A percentile compares a stretch with the other conserved stretches of the same genome.
Evolutionary conservation across 2,329 filamentous ascomycete species (phyloP).

Genomic region (Lecanicillium sp.): DNA sequence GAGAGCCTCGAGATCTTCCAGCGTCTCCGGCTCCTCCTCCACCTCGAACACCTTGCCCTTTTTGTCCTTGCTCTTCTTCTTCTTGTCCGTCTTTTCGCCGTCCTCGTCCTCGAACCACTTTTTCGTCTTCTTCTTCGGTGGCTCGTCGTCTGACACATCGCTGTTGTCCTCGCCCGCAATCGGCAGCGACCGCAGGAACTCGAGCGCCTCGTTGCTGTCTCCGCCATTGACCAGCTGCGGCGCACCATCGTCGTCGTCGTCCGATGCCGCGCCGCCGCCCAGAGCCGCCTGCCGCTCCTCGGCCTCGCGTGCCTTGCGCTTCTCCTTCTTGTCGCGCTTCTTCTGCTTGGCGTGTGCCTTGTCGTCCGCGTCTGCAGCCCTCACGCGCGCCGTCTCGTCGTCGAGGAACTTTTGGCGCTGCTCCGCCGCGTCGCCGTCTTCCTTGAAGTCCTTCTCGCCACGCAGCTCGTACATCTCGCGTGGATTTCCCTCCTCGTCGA

Average conservation of each 20-base stretch:
- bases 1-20: constrained; percentile 73
- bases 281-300: constrained; percentile 41
- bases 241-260: constrained; percentile 23
- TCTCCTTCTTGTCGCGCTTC: constrained; percentile 68
- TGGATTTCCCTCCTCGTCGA: constrained; percentile 84
- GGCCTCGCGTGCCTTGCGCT: constrained; percentile 60
- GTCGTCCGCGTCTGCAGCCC: constrained; percentile 71
- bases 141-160: constrained; percentile 37
- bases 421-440: constrained; percentile 66
- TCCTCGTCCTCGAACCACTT: constrained; percentile 77
- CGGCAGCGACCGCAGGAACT: constrained; percentile 52
- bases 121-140: constrained; percentile 55
- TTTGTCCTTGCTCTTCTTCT: constrained; percentile 34
- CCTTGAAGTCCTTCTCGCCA: constrained; percentile 73
- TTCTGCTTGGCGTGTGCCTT: constrained; percentile 76
- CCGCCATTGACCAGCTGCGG: constrained; percentile 34
- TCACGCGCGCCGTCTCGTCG: constrained; percentile 64
- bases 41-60: constrained; percentile 54
- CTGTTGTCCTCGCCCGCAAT: constrained; percentile 33
- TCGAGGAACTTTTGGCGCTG: constrained; percentile 75
- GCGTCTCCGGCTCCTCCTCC: constrained; percentile 65
- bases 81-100: constrained; percentile 56
- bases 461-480: constrained; percentile 86
- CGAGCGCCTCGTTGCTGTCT: constrained; percentile 48
- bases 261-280: constrained; percentile 39